A percentile compares a stretch with the other conserved stretches of the same genome.
Conservation (phyloP, 2,329 filamentous ascomycete genomes). For the Ciborinia camelliae region DNA sequence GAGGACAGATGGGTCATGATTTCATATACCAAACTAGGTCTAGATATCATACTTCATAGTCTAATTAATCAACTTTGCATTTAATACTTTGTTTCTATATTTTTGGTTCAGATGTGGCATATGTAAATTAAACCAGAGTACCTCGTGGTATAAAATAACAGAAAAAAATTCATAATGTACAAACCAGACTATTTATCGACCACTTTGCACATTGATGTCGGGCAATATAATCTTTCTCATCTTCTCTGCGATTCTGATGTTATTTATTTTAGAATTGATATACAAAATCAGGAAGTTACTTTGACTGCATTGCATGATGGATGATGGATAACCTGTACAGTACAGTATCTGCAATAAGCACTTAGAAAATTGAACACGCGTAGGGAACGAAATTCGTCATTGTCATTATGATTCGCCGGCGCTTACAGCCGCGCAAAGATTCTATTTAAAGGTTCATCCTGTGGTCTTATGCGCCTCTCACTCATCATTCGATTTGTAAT, state of each 20-base stretch:
- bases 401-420: neutral
- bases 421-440: conserved; percentile 11
- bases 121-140: neutral
- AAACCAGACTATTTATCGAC: neutral
- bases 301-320: too few relatives aligned
- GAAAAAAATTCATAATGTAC: neutral
- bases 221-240: neutral
- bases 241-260: too few relatives aligned
- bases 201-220: neutral
- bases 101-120: neutral
- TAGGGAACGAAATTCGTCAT: too few relatives aligned
- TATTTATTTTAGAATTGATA: neutral
- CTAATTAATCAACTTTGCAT: neutral
- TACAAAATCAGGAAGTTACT: neutral
- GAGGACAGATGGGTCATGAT: too few relatives aligned
- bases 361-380: too few relatives aligned
- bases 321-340: neutral
- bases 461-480: neutral
- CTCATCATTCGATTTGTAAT: too few relatives aligned
- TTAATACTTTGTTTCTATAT: neutral
- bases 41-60: neutral
- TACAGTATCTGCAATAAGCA: conserved; percentile 12
- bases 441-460: conserved; percentile 9
- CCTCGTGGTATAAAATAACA: neutral
- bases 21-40: neutral